Evolutionary conservation across 305 asterid genomes (phyloP).

Genomic region (Rubia occidens): DNA sequence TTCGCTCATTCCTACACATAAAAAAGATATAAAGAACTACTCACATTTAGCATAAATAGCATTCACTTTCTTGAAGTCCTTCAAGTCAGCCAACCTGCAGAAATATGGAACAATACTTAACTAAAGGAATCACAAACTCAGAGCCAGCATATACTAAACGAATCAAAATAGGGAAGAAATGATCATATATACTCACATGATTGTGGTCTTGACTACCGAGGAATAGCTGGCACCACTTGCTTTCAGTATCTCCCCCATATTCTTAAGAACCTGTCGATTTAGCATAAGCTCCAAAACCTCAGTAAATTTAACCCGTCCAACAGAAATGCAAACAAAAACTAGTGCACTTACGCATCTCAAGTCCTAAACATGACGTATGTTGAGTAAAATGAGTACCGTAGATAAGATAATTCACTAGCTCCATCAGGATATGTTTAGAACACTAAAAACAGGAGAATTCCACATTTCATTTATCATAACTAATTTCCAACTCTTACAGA

Average conservation of each 20-base stretch:
- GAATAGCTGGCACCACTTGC: slow-evolving; percentile 35
- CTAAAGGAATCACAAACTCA: background rate
- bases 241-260: slow-evolving; percentile 53
- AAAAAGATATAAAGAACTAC: slow-evolving; percentile 19
- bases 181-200: slow-evolving; percentile 23
- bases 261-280: slow-evolving; percentile 34
- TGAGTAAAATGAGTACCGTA: background rate
- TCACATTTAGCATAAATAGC: slow-evolving; percentile 82
- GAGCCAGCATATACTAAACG: background rate
- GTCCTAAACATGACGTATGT: background rate
- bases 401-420: background rate
- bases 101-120: slow-evolving; percentile 12
- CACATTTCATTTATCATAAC: background rate
- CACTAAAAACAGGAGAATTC: background rate
- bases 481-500: background rate
- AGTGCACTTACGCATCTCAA: background rate
- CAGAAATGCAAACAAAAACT: too few relatives aligned
- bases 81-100: slow-evolving; percentile 81
- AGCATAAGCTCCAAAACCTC: slow-evolving; percentile 2
- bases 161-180: background rate
- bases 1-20: background rate
- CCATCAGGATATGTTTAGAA: background rate
- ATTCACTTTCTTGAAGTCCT: slow-evolving; percentile 78
- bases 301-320: background rate
- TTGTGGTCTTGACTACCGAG: slow-evolving; percentile 42